Conservation (phyloP, 352 stramenopile species). For the Phytophthora rubi region DNA sequence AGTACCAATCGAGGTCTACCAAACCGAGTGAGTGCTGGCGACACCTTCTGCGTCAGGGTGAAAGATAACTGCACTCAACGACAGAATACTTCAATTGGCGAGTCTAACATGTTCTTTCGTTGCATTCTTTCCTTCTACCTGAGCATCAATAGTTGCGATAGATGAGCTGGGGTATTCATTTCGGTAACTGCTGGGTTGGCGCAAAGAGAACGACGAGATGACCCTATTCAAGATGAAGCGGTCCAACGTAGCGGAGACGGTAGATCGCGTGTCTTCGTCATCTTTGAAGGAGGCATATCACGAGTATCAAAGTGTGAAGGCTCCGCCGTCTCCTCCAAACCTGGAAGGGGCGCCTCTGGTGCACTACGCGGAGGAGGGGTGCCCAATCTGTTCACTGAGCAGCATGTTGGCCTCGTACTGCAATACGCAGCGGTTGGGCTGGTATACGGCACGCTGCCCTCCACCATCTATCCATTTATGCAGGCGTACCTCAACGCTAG, state of each 20-base stretch:
- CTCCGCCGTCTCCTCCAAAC: not conserved
- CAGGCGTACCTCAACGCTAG: conserved; percentile 45
- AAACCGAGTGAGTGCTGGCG: not conserved
- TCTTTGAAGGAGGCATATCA: not conserved
- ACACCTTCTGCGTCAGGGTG: not conserved
- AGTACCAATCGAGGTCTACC: too few relatives aligned
- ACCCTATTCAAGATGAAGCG: not conserved
- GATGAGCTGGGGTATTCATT: not conserved
- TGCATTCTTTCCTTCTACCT: not conserved
- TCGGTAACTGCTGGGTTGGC: not conserved
- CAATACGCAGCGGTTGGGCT: conserved; percentile 55
- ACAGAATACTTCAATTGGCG: not conserved
- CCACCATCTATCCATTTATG: conserved; percentile 53
- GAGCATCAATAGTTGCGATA: not conserved
- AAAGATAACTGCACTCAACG: not conserved
- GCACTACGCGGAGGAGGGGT: conserved; percentile 40
- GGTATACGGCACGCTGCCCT: conserved; percentile 43
- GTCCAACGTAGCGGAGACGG: not conserved
- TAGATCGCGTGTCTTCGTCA: not conserved
- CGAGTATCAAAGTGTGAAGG: not conserved
- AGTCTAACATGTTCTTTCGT: not conserved
- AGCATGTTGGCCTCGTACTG: conserved; percentile 41
- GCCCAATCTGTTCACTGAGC: conserved; percentile 27
- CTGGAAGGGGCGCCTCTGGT: conserved; percentile 5
- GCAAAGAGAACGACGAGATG: not conserved